Base-by-base conservation (phyloP, 1,284 basidiomycete genomes). In the Boletus nobilissimus region DNA sequence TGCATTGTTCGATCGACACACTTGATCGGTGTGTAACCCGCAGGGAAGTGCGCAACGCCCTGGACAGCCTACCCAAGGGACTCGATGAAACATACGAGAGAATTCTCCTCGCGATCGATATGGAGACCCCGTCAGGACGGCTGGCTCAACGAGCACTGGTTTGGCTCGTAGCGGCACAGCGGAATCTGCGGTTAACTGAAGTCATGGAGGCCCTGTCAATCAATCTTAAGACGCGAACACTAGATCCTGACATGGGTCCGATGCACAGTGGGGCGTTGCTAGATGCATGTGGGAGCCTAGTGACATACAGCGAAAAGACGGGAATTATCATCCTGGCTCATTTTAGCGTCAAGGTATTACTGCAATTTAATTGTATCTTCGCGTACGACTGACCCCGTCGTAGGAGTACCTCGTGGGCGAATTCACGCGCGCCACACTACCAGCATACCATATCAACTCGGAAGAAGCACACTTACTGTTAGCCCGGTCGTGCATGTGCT, bases 51-150 rank as follows among this genome's bases (percentile, higher is more conserved):
- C 75, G 54, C 24, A 19, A 46, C 1, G 72, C 54, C n/a, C 72
- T 74, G 7, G 9, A 62, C 9, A 38, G 6, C 70, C 34, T 74
- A 26, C 72, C 72, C 14, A 38, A 72, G 34, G 72, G 72, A 3
- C 72, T 74, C 13, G 39, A 72, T 46, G 72, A 72, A 62, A 72
- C 70, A 32, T 74, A 74, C 9, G 69, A 74, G 29, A 57, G 72
- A 60, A 73, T 74, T 10, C 54, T 72, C 19, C 34, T 36, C 8
- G 39, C 72, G 11, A 72, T 74, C 24, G 40, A 74, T 32, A 38
- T 10, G 36, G 40, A 62, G 26, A 32, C 29, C 34, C 54, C 3
- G 19, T 34, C 26, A 19, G 72, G 72, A 26, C 19, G 38, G n/a
- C 18, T 74, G 6, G 40, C 54, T 11, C 54, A 24, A 29, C 39